Conservation (phyloP, 2,329 filamentous ascomycete species). For the Colletotrichum sansevieriae region DNA sequence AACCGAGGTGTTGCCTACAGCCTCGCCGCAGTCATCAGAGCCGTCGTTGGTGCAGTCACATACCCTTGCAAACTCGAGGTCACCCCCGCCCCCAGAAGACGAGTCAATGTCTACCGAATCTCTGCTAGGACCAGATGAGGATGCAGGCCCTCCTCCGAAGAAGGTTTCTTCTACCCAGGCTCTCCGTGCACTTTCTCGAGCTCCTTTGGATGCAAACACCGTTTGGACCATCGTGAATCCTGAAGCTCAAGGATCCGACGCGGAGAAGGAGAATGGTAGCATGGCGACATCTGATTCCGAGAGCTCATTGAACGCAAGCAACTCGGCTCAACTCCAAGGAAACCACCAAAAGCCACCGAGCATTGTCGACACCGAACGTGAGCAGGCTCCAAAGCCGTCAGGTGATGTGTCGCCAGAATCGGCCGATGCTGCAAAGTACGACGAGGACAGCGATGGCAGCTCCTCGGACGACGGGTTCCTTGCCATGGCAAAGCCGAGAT, state of each 20-base stretch:
- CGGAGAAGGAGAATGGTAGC: conserved; percentile 35
- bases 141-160: conserved; percentile 59
- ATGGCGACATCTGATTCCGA: conserved; percentile 35
- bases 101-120: conserved; percentile 48
- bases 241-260: conserved; percentile 34
- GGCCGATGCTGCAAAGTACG: background rate
- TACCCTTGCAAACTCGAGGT: conserved; percentile 44
- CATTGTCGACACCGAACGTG: background rate
- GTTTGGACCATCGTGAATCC: conserved; percentile 64
- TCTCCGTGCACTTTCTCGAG: conserved; percentile 64
- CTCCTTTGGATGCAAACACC: conserved; percentile 64
- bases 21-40: conserved; percentile 62
- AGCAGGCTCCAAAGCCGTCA: background rate
- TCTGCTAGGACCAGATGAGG: conserved; percentile 54
- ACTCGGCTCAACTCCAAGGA: background rate
- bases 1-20: conserved; percentile 70
- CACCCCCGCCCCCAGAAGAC: conserved; percentile 44
- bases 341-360: conserved; percentile 6
- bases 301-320: conserved; percentile 29
- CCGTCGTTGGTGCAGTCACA: conserved; percentile 48
- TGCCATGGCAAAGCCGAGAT: conserved; percentile 54
- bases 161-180: conserved; percentile 69
- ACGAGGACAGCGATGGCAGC: conserved; percentile 46
- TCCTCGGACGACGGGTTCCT: conserved; percentile 58
- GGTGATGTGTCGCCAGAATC: background rate